Percentiles rank a stretch among this genome's conserved stretches.
These are phyloP conservation scores for Tillandsia fasciculata DNA, from an alignment of 176 grass and related monocot species.

Conservation along the genomic window DNA sequence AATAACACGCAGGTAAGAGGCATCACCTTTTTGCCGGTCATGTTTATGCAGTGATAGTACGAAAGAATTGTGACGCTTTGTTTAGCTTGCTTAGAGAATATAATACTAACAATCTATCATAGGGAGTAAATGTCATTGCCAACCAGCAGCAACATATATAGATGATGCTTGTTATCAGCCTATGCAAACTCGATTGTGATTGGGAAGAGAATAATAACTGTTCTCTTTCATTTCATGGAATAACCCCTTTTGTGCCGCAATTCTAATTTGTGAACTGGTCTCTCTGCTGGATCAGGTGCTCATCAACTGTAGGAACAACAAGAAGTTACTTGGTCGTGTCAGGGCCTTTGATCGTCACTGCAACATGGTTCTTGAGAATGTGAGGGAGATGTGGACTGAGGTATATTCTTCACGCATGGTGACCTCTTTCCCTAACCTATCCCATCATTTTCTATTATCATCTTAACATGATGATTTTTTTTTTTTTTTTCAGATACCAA, in stretches of 20 bases:
- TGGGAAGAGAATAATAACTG: not conserved
- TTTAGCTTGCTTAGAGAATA: too few species aligned
- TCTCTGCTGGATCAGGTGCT: slow-evolving; percentile 43
- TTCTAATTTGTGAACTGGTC: not conserved
- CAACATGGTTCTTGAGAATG: slow-evolving; percentile 99
- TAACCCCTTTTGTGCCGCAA: not conserved
- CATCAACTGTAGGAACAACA: slow-evolving; percentile 98
- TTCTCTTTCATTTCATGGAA: too few species aligned
- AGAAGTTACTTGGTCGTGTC: slow-evolving; percentile 78
- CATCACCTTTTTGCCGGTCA: not conserved
- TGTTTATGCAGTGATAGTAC: too few species aligned
- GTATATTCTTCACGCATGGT: slow-evolving; percentile 11
- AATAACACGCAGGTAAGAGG: slow-evolving; percentile 51
- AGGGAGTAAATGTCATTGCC: too few species aligned
- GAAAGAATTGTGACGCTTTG: too few species aligned
- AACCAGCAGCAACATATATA: too few species aligned
- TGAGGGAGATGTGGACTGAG: slow-evolving; percentile 98
- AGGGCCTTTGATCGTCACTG: slow-evolving; percentile 93
- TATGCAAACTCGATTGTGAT: not conserved
- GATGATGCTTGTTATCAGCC: too few species aligned
- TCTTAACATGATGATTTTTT: not conserved
- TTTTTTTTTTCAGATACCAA: slow-evolving; percentile 46
- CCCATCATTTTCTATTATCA: not conserved
- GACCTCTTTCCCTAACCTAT: not conserved
- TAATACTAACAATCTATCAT: too few species aligned